Base-by-base conservation (phyloP, 768 basidiomycete genomes). In the Hortiboletus campestris region DNA sequence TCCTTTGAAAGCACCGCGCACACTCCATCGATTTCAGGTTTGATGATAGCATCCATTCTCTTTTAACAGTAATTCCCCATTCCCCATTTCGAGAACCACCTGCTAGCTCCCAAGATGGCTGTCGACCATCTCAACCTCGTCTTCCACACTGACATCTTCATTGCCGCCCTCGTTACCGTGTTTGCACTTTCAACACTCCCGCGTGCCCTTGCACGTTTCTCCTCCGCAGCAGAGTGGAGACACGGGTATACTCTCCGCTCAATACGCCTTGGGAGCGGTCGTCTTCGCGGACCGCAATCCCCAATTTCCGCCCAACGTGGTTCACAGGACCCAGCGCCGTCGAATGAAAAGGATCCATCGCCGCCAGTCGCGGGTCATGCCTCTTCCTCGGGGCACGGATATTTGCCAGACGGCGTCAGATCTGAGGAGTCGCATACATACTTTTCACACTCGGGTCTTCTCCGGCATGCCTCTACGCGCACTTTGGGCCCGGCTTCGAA, bases 121-220 rank as follows among this genome's bases (percentile, higher is more conserved):
- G 49, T 63, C 1, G 13, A 67, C 49, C 12, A 45, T 19, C 25
- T 46, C 32, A 25, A 11, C 17, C 61, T 76, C 25, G 66, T 74
- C 45, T 59, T 70, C 58, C 74, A 80, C 59, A 62, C 80, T 36
- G 65, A 80, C 66, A 68, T 85, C 51, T 70, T 83, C 61, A 65
- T 85, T 46, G 57, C 79, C 47, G 73, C 75, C 22, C 55, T 80
- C 46, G 65, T 76, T 34, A 72, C 68, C 1, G 51, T 76, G 17
- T 70, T 80, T 40, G 71, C 78, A 36, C 64, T 84, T 28, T 66
- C 76, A 48, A 73, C 76, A 2, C 65, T 85, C 10, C 85, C 84
- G 12, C 78, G 80, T 49, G 74, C 73, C 12, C 53, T 81, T 31
- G 80, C 79, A 29, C 80, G 85, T 38, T 75, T 85, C 53, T 80